Base-by-base conservation (phyloP, 352 stramenopile genomes). In the Phytophthora quininea region DNA sequence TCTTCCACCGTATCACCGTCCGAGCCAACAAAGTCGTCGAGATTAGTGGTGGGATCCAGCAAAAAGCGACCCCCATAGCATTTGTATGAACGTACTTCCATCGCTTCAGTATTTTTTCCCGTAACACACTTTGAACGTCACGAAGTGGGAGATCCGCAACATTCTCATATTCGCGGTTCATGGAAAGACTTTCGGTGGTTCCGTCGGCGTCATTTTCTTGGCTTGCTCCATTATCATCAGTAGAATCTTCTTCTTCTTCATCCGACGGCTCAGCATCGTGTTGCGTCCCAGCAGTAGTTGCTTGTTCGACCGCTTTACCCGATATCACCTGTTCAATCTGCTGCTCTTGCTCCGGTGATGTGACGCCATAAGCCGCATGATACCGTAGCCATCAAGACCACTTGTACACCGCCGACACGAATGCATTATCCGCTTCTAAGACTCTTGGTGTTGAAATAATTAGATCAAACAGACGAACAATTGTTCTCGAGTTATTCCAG, bases 361-460 rank as follows among this genome's bases (percentile, higher is more conserved):
- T 40, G 35, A 24, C 19, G 35, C 35, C 35, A 40, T 11, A 40
- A 11, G 35, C 35, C 35, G 35, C 35, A 40, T 40, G 35, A 40
- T 40, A 40, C 10, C 35, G 35, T 11, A 40, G 35, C 58, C 58
- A 58, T 30, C 49, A 29, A 47, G 58, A 59, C 40, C 58, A 66
- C 11, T 11, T 31, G 14, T 58, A 58, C 14, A 58, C 51, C n/a
- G 33, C 35, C 1, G 24, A 48, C 1, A 66, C 50, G 30, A 66
- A 66, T 3, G 19, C 58, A 54, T 3, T 42, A 14, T 56, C 57
- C 5, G 46, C 35, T 42, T 64, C 57, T n/a, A 64, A 14, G 4
- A 3, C 12, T 1, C 27, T 1, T 0, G 56, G 27, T 1, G 57
- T 47, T 15, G 10, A 4, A 43, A 63, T 56, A 32, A 63, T 56